Conservation (phyloP, 257 asterid genomes). For the Schizonepeta tenuifolia region DNA sequence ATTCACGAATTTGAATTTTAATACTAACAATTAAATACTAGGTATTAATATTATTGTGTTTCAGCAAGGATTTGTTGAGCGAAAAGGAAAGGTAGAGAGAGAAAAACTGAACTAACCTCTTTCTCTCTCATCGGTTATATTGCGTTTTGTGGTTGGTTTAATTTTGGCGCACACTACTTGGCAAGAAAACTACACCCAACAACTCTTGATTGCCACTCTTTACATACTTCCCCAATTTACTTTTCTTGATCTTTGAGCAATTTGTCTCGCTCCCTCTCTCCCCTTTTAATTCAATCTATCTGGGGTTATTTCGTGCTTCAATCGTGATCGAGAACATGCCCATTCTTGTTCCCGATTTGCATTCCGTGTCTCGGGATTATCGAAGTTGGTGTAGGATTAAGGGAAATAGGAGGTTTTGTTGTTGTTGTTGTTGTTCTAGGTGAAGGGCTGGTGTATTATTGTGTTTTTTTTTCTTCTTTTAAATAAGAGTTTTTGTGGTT, state of each 20-base stretch:
- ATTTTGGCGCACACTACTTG: conserved; percentile 43
- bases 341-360: conserved; percentile 41
- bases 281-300: not conserved
- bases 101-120: conserved; percentile 27
- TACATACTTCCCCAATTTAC: conserved; percentile 37
- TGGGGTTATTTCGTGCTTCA: conserved; percentile 15
- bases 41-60: not conserved
- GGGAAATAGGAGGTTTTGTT: conserved; percentile 29
- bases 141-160: conserved; percentile 28
- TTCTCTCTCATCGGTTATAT: conserved; percentile 30
- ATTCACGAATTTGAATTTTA: not conserved
- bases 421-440: conserved; percentile 41
- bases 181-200: conserved; percentile 53
- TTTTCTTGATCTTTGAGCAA: conserved; percentile 40
- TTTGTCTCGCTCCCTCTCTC: conserved; percentile 20
- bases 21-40: not conserved
- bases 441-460: conserved; percentile 26
- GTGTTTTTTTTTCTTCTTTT: not conserved
- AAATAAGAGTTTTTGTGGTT: not conserved
- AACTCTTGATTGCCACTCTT: conserved; percentile 41
- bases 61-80: conserved; percentile 46
- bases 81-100: conserved; percentile 60
- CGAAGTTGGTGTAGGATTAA: conserved; percentile 33
- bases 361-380: conserved; percentile 37
- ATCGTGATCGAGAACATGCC: conserved; percentile 40